Conservation (phyloP, 768 basidiomycete species). For the Tricholoma sp. region DNA sequence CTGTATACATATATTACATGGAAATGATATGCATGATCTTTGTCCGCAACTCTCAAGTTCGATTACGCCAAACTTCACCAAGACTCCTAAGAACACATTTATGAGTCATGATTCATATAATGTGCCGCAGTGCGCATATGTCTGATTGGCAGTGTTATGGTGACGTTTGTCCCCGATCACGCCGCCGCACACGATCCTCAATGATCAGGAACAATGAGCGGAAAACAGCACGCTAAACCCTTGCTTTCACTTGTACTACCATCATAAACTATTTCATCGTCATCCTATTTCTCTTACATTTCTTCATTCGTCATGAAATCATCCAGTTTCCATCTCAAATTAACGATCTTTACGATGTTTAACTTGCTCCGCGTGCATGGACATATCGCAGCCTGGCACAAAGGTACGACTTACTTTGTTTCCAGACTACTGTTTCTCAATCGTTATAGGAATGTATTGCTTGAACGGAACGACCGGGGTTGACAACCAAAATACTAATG, state of each 20-base stretch:
- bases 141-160: too few relatives aligned
- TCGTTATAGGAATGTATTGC: constrained; percentile 38
- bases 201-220: neutral
- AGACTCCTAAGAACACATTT: too few relatives aligned
- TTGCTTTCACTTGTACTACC: neutral
- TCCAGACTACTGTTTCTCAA: neutral
- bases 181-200: too few relatives aligned
- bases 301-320: neutral
- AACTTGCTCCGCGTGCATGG: constrained; percentile 11
- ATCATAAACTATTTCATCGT: neutral
- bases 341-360: constrained; percentile 2
- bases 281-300: neutral
- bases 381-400: constrained; percentile 15
- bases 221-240: neutral
- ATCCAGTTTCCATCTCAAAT: neutral
- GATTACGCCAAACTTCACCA: too few relatives aligned
- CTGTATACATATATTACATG: too few relatives aligned
- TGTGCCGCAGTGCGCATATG: too few relatives aligned
- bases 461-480: constrained; percentile 30
- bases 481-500: constrained; percentile 33
- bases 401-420: constrained; percentile 6
- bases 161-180: too few relatives aligned
- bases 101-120: too few relatives aligned
- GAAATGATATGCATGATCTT: too few relatives aligned
- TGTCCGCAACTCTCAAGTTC: too few relatives aligned